Base-by-base conservation (phyloP, 192 early-diverging fungal species). In the Gryganskiella cystojenkinii region DNA sequence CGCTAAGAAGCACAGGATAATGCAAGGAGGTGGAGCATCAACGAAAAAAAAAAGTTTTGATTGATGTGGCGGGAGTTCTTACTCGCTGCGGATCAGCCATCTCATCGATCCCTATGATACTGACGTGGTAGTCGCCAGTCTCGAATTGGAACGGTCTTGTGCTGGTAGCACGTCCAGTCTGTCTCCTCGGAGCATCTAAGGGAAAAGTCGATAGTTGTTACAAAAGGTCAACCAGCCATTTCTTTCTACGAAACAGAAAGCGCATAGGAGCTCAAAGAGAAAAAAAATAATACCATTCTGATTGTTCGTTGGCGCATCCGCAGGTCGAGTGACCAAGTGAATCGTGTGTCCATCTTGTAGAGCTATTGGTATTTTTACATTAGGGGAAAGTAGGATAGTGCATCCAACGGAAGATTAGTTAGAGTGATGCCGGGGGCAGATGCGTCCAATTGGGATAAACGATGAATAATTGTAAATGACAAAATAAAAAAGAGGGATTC, bases 271-370 rank as follows among this genome's bases (percentile, higher is more conserved):
- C n/a, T n/a, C n/a, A n/a, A n/a, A n/a, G n/a, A 34, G 9, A 19
- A 33, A 8, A 31, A 43, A 46, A 15, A 34, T 42, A 28, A 17
- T 83, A 87, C 85, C 82, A 79, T 84, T 84, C 14, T 67, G 49
- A 19, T 53, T 79, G 66, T 82, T 87, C 4, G 61, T 45, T 27
- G 85, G 85, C 17, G 71, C 83, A 71, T 84, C 83, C 10, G 64
- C 64, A 22, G 85, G 83, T n/a, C 85, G 61, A 28, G 82, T 78
- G 20, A 85, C 84, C 45, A 85, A 76, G 53, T 85, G 84, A 22
- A 85, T 70, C 10, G 82, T 82, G 40, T 85, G 82, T 45, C 84
- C 84, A 62, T 85, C 76, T 49, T 81, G 71, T 19, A 85, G 70
- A 35, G 80, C 80, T 74, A 65, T 66, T 70, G 51, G 17, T 3